Percentiles rank a stretch among this genome's conserved stretches.
phyloP scores from a whole-genome alignment of 805 yeast species.

The Clavispora fructus region DNA sequence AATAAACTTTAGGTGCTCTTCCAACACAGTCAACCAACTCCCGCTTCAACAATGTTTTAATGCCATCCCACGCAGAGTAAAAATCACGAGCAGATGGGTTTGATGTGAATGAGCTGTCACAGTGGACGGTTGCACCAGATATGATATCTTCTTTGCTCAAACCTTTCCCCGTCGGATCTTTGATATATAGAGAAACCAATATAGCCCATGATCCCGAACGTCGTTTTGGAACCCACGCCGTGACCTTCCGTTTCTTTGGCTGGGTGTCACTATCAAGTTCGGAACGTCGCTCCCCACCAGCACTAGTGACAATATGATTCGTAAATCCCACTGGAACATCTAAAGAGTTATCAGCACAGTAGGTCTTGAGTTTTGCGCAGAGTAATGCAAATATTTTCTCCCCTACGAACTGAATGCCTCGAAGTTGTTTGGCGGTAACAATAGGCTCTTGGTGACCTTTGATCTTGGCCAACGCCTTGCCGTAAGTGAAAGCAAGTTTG shows the following conservation, averaged over 20 bases:
- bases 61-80: conserved; percentile 72
- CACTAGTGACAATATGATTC: conserved; percentile 6
- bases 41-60: conserved; percentile 57
- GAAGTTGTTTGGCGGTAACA: conserved; percentile 52
- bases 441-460: conserved; percentile 41
- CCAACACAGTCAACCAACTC: conserved; percentile 55
- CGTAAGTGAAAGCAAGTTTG: conserved; percentile 48
- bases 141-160: conserved; percentile 58
- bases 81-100: conserved; percentile 59
- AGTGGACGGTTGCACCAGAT: conserved; percentile 47
- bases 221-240: conserved; percentile 61
- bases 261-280: conserved; percentile 11
- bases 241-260: conserved; percentile 4
- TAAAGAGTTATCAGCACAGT: conserved; percentile 54
- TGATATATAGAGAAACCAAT: conserved; percentile 50
- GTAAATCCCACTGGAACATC: conserved; percentile 37
- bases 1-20: conserved; percentile 51
- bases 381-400: conserved; percentile 56
- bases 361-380: conserved; percentile 38
- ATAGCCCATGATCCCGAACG: conserved; percentile 86
- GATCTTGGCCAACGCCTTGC: conserved; percentile 52
- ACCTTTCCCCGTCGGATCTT: conserved; percentile 49
- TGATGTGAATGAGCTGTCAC: conserved; percentile 52
- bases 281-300: conserved; percentile 10
- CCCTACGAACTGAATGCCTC: conserved; percentile 64